These are phyloP conservation scores for Botrytis sinoallii DNA, from an alignment of 2,329 filamentous ascomycete genomes.

Conservation along the genomic window DNA sequence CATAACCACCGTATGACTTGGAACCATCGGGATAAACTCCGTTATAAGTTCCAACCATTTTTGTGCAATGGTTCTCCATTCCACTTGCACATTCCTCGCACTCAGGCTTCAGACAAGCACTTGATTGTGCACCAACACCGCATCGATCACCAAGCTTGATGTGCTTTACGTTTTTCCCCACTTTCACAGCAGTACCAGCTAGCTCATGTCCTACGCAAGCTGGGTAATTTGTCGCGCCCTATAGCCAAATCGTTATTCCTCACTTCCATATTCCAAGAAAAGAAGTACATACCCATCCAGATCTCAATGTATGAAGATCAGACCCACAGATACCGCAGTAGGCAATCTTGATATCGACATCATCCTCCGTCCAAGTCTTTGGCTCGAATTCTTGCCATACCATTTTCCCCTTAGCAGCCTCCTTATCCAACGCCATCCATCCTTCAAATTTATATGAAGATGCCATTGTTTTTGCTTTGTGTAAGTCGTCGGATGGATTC, in stretches of 20 bases:
- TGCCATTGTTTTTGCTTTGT: conserved; percentile 30
- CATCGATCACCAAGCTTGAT: conserved; percentile 53
- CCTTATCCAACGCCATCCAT: conserved; percentile 40
- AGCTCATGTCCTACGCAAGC: conserved; percentile 52
- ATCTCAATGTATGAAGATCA: conserved; percentile 38
- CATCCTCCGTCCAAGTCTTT: conserved; percentile 49
- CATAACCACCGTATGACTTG: conserved; percentile 17
- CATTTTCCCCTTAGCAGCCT: conserved; percentile 38
- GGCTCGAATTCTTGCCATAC: conserved; percentile 43
- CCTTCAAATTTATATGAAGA: conserved; percentile 40
- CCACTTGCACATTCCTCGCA: conserved; percentile 20
- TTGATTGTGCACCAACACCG: conserved; percentile 52
- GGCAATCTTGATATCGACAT: conserved; percentile 50
- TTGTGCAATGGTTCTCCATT: conserved; percentile 12
- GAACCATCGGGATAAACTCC: conserved; percentile 14
- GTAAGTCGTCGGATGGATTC: conserved; percentile 25
- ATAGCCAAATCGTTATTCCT: background rate
- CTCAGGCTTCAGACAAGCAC: conserved; percentile 17
- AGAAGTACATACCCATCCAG: conserved; percentile 31
- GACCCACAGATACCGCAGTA: conserved; percentile 50
- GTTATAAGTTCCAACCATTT: conserved; percentile 14
- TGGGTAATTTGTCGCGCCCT: conserved; percentile 26
- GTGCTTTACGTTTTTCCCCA: conserved; percentile 43
- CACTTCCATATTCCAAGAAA: conserved; percentile 25
- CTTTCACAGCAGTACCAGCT: conserved; percentile 45